phyloP scores from a whole-genome alignment of 2,329 filamentous ascomycete species.

The Lizonia empirigonia region DNA sequence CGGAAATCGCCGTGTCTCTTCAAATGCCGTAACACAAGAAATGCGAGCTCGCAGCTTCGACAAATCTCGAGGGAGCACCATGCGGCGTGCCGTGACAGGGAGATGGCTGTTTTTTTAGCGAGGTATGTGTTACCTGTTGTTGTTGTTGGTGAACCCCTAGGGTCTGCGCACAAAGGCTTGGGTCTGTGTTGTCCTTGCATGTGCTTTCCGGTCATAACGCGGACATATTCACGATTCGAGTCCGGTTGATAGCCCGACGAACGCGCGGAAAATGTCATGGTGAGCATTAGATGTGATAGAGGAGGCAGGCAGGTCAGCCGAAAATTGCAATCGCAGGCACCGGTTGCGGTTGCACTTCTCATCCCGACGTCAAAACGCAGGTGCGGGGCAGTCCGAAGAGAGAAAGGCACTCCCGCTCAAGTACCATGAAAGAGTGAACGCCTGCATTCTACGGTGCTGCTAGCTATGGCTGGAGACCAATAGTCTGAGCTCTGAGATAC shows the following conservation, averaged over 20 bases:
- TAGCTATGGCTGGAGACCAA: not conserved
- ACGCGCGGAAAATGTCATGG: not conserved
- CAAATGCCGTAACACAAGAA: constrained; percentile 1
- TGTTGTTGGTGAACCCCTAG: constrained; percentile 1
- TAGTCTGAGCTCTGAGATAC: not conserved
- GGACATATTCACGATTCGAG: not conserved
- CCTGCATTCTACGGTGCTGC: not conserved
- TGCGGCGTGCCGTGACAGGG: constrained; percentile 15
- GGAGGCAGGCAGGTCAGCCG: constrained; percentile 2
- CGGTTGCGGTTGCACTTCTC: constrained; percentile 2
- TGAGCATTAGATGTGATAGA: not conserved
- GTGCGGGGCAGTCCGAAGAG: constrained; percentile 1
- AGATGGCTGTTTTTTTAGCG: constrained; percentile 9
- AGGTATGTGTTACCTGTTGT: constrained; percentile 8
- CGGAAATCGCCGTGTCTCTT: constrained; percentile 5
- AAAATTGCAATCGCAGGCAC: not conserved
- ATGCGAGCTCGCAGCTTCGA: not conserved
- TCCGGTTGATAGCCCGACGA: not conserved
- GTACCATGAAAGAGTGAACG: not conserved
- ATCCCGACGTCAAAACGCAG: constrained; percentile 1
- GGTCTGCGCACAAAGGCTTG: not conserved
- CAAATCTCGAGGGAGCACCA: not conserved
- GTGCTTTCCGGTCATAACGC: constrained; percentile 8
- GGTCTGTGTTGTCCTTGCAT: constrained; percentile 17
- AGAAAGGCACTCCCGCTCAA: not conserved